A percentile compares a stretch with the other conserved stretches of the same genome.
These are phyloP conservation scores for Saitozyma sp. DNA, from an alignment of 768 basidiomycete species.

Conservation along the genomic window DNA sequence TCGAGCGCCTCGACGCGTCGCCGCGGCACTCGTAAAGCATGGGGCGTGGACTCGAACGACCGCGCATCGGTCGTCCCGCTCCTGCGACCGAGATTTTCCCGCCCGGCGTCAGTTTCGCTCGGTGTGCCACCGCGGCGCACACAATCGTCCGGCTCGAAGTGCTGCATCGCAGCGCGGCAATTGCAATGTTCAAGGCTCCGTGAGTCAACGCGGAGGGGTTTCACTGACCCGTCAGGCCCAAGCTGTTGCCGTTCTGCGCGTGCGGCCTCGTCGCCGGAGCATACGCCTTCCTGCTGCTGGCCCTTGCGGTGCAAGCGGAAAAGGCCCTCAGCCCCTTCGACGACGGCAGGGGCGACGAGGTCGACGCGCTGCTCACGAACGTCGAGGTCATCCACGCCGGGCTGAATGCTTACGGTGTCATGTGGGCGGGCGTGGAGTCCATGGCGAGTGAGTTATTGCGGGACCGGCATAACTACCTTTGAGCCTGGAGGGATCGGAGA, in stretches of 20 bases:
- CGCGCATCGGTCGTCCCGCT: slow-evolving; percentile 16
- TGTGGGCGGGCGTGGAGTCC: slow-evolving; percentile 52
- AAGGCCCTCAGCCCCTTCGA: slow-evolving; percentile 19
- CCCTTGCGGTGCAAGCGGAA: slow-evolving; percentile 48
- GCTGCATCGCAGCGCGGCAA: slow-evolving; percentile 45
- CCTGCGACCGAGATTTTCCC: slow-evolving; percentile 39
- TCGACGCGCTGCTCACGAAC: slow-evolving; percentile 49
- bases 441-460: slow-evolving; percentile 48
- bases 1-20: no score
- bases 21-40: slow-evolving; percentile 46
- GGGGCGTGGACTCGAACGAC: slow-evolving; percentile 49
- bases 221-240: slow-evolving; percentile 34
- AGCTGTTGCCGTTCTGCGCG: slow-evolving; percentile 51
- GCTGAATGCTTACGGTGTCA: slow-evolving; percentile 48
- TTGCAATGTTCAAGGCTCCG: slow-evolving; percentile 49
- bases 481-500: neutral
- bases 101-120: slow-evolving; percentile 45
- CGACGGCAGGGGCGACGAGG: slow-evolving; percentile 34
- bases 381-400: slow-evolving; percentile 51
- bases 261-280: slow-evolving; percentile 50
- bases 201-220: slow-evolving; percentile 18
- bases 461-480: slow-evolving; percentile 1
- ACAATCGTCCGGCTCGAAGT: slow-evolving; percentile 51
- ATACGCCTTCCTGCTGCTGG: slow-evolving; percentile 49
- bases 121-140: slow-evolving; percentile 50